These are phyloP conservation scores for Colletotrichum musicola DNA, from an alignment of 2,329 filamentous ascomycete species.

Conservation along the genomic window DNA sequence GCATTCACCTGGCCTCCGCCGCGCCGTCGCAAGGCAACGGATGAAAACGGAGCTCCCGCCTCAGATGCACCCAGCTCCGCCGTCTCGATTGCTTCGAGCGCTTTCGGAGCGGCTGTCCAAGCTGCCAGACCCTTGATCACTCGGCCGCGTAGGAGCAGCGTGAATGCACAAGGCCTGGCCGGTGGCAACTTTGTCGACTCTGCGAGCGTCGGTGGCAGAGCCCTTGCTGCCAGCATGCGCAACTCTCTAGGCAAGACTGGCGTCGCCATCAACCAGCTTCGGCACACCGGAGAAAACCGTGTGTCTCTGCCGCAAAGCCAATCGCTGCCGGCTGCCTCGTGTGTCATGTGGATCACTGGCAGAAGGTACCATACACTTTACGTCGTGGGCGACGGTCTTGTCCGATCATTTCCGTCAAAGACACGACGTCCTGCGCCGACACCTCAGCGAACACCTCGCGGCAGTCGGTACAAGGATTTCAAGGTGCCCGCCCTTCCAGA, in stretches of 20 bases:
- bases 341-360: slow-evolving; percentile 74
- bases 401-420: slow-evolving; percentile 75
- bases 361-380: slow-evolving; percentile 73
- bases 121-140: slow-evolving; percentile 73
- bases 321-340: slow-evolving; percentile 67
- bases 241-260: slow-evolving; percentile 82
- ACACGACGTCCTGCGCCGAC: slow-evolving; percentile 66
- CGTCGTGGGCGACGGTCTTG: slow-evolving; percentile 73
- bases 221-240: slow-evolving; percentile 79
- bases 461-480: slow-evolving; percentile 74
- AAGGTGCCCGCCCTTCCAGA: slow-evolving; percentile 74
- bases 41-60: slow-evolving; percentile 59
- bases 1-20: slow-evolving; percentile 91
- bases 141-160: slow-evolving; percentile 66
- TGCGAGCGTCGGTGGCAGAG: slow-evolving; percentile 77
- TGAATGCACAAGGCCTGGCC: slow-evolving; percentile 52
- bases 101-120: slow-evolving; percentile 77
- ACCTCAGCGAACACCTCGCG: slow-evolving; percentile 64
- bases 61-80: slow-evolving; percentile 66
- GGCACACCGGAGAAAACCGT: slow-evolving; percentile 81
- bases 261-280: slow-evolving; percentile 75
- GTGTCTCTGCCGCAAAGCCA: slow-evolving; percentile 73
- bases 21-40: slow-evolving; percentile 61
- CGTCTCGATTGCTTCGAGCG: slow-evolving; percentile 77
- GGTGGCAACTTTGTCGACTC: slow-evolving; percentile 66